These are phyloP conservation scores for Sordariomycetes sp. DNA, from an alignment of 2,329 filamentous ascomycete species.

Conservation along the genomic window DNA sequence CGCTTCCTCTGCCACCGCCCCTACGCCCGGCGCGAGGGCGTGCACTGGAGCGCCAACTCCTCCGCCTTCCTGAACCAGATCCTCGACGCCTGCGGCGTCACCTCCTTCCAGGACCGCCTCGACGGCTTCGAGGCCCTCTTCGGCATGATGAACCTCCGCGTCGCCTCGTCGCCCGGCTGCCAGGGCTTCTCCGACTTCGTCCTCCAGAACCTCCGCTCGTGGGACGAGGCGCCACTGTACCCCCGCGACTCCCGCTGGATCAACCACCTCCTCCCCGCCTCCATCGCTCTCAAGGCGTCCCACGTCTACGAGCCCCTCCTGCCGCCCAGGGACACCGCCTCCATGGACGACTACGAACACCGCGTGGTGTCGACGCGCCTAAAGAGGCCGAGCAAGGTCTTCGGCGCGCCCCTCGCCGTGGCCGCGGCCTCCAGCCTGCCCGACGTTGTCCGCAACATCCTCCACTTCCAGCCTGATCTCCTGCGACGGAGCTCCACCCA, in stretches of 20 bases:
- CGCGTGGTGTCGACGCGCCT: background rate
- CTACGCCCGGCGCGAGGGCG: background rate
- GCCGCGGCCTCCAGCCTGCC: background rate
- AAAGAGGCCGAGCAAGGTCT: background rate
- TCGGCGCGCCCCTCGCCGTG: background rate
- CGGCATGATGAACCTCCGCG: background rate
- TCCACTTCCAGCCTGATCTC: background rate
- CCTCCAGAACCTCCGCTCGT: background rate
- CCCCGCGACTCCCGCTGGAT: background rate
- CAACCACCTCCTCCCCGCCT: background rate
- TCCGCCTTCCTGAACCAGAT: background rate
- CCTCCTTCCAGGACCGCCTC: background rate
- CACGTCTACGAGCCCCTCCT: background rate
- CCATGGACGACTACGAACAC: background rate
- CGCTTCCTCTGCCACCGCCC: background rate
- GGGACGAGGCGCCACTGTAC: background rate
- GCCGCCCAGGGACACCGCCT: background rate
- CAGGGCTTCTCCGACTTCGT: background rate
- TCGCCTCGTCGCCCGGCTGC: background rate
- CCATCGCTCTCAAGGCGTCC: background rate
- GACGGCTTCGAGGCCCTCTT: background rate
- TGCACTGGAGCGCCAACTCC: background rate
- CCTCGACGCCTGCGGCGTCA: background rate
- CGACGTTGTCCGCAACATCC: background rate
- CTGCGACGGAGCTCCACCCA: background rate